Conservation (phyloP, 1,284 basidiomycete genomes). For the Tilletia walkeri region DNA sequence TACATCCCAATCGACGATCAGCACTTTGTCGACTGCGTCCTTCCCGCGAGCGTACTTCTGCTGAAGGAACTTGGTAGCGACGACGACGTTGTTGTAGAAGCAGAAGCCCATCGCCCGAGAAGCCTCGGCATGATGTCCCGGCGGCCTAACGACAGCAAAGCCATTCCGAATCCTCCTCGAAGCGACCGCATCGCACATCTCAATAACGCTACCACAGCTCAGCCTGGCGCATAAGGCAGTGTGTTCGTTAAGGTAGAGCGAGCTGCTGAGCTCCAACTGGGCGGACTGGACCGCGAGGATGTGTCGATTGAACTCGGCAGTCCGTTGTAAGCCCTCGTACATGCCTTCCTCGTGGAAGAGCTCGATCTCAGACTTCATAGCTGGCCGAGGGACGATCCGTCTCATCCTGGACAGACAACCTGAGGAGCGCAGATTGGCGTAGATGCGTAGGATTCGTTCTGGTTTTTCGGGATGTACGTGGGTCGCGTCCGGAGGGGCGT, state of each 20-base stretch:
- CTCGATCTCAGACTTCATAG: slow-evolving; percentile 72
- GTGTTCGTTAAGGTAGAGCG: slow-evolving; percentile 83
- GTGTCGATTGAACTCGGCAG: slow-evolving; percentile 58
- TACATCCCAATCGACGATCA: slow-evolving; percentile 98
- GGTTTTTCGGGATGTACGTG: slow-evolving; percentile 82
- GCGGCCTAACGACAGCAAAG: slow-evolving; percentile 93
- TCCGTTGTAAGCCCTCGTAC: slow-evolving; percentile 84
- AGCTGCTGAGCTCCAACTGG: slow-evolving; percentile 70
- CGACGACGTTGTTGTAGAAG: slow-evolving; percentile 97
- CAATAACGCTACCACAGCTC: slow-evolving; percentile 91
- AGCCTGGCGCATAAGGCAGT: slow-evolving; percentile 81
- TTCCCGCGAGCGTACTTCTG: slow-evolving; percentile 68
- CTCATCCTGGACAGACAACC: slow-evolving; percentile 74
- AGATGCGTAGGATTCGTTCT: slow-evolving; percentile 76
- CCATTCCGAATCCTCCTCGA: slow-evolving; percentile 76
- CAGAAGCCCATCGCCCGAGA: slow-evolving; percentile 98
- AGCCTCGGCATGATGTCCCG: slow-evolving; percentile 97
- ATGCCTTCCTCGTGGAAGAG: slow-evolving; percentile 85
- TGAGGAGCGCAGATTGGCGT: slow-evolving; percentile 65
- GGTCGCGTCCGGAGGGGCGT: slow-evolving; percentile 60
- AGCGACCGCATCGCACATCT: slow-evolving; percentile 83
- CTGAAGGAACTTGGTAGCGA: slow-evolving; percentile 65
- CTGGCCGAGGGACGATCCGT: slow-evolving; percentile 71
- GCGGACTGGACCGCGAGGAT: slow-evolving; percentile 62
- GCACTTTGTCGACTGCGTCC: slow-evolving; percentile 63